These are phyloP conservation scores for Carex scoparia DNA, from an alignment of 176 grass and related monocot genomes.

Conservation along the genomic window DNA sequence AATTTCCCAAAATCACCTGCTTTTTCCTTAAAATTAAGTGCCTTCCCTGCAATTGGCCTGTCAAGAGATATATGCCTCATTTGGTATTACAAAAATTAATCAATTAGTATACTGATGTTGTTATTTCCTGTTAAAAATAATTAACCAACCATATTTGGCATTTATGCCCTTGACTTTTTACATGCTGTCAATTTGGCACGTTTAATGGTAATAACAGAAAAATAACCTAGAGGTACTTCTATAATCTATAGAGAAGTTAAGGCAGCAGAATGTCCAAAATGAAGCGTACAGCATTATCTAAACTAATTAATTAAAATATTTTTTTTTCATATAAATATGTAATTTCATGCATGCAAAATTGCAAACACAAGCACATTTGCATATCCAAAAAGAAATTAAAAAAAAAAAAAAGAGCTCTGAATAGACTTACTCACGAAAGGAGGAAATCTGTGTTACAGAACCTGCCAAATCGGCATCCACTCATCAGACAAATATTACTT, in stretches of 20 bases:
- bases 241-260: background rate
- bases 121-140: conserved; percentile 10
- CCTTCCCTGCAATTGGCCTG: background rate
- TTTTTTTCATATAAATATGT: background rate
- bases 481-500: conserved; percentile 20
- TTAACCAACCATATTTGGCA: background rate
- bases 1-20: background rate
- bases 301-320: background rate
- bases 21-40: conserved; percentile 5
- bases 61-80: background rate
- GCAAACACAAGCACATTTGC: background rate
- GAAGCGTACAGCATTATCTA: background rate
- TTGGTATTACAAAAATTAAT: background rate
- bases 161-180: background rate
- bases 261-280: conserved; percentile 4
- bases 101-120: background rate
- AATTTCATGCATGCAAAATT: background rate
- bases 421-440: conserved; percentile 12
- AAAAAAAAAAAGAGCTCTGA: background rate
- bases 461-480: background rate
- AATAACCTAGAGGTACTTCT: background rate
- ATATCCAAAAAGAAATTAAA: background rate
- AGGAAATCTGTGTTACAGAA: background rate
- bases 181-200: background rate
- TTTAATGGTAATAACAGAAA: background rate